These are phyloP conservation scores for Haberlea rhodopensis DNA, from an alignment of 257 asterid genomes.

Conservation along the genomic window DNA sequence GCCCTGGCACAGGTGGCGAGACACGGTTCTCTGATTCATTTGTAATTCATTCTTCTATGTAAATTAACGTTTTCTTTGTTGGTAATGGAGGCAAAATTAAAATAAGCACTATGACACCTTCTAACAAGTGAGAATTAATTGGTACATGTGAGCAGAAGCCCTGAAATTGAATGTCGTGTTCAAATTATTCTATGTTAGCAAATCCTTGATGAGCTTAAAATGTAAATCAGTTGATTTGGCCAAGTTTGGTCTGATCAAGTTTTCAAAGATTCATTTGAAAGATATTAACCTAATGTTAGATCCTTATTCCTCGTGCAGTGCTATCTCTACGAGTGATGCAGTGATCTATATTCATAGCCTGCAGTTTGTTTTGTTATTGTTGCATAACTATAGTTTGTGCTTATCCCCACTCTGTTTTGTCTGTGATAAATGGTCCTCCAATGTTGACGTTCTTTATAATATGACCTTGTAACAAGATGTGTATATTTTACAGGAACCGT, in stretches of 20 bases:
- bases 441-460: constrained; percentile 1
- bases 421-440: constrained; percentile 2
- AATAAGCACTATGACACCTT: not conserved
- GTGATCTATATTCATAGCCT: too few species aligned
- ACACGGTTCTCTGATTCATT: constrained; percentile 8
- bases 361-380: too few species aligned
- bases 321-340: too few species aligned
- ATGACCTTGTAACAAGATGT: constrained; percentile 16
- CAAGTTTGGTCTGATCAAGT: constrained; percentile 12
- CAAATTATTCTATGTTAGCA: not conserved
- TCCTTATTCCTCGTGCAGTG: constrained; percentile 12
- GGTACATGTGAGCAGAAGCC: not conserved
- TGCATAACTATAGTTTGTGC: constrained; percentile 3
- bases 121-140: constrained; percentile 3
- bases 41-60: constrained; percentile 16
- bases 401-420: too few species aligned
- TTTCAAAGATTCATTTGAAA: too few species aligned
- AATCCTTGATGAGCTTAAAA: constrained; percentile 1
- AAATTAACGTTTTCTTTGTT: not conserved
- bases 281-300: not conserved
- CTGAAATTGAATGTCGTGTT: not conserved
- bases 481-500: constrained; percentile 44
- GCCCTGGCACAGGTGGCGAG: too few species aligned
- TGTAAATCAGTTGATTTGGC: constrained; percentile 3
- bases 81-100: not conserved